phyloP scores from a whole-genome alignment of 2,329 filamentous ascomycete genomes.

The Zymoseptoria ardabiliae region DNA sequence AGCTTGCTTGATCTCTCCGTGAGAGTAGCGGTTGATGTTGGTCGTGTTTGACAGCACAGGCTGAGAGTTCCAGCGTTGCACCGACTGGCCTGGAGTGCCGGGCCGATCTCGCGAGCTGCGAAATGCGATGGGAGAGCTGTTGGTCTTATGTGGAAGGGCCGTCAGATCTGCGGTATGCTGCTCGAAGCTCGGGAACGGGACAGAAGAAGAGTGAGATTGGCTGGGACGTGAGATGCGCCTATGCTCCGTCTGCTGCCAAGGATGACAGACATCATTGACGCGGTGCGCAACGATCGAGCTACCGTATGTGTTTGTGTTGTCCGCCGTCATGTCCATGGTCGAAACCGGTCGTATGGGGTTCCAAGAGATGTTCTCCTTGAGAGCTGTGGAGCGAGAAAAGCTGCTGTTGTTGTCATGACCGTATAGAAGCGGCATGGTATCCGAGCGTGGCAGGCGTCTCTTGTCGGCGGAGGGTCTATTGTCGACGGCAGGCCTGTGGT shows the following conservation, averaged over 20 bases:
- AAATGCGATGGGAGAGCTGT: conserved; percentile 22
- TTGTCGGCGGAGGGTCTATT: conserved; percentile 8
- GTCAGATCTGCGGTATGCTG: background rate
- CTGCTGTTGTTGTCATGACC: conserved; percentile 8
- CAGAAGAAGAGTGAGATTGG: background rate
- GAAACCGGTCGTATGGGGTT: conserved; percentile 24
- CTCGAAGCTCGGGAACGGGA: background rate
- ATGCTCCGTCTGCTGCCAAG: conserved; percentile 9
- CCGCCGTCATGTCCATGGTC: conserved; percentile 10
- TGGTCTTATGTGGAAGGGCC: conserved; percentile 14
- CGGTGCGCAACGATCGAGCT: conserved; percentile 12
- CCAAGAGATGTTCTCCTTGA: conserved; percentile 29
- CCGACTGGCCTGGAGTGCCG: conserved; percentile 17
- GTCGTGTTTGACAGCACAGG: conserved; percentile 22
- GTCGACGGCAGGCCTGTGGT: background rate
- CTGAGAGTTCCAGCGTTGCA: conserved; percentile 29
- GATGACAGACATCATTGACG: conserved; percentile 10
- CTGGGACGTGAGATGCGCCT: background rate
- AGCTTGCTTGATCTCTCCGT: conserved; percentile 26
- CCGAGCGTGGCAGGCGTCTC: conserved; percentile 24
- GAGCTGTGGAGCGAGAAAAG: conserved; percentile 19
- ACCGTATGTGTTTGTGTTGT: conserved; percentile 9
- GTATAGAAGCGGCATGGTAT: conserved; percentile 29
- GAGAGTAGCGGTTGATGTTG: conserved; percentile 15
- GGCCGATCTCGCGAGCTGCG: conserved; percentile 13